Evolutionary conservation across 2,329 filamentous ascomycete species (phyloP), one percentile per base, ranked within the genome.

Genomic region (Sclerotinia minor): DNA sequence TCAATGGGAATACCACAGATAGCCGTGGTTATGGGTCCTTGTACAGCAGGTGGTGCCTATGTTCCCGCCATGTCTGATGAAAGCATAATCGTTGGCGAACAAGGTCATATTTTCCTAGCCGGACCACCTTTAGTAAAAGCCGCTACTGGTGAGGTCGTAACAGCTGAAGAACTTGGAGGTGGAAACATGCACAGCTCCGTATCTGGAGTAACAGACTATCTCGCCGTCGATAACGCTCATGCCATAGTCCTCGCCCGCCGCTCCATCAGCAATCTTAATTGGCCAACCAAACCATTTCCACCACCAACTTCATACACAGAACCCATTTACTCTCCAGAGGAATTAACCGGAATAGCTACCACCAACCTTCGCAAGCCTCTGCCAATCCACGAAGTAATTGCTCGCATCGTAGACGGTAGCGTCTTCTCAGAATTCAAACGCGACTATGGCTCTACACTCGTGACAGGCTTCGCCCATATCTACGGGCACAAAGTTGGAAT

Each of bases 31-130:
- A 97, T 99, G 94, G 94, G 94, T 0, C 92, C 94, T 54, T 99
- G 95, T 80, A 99, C 95, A 0, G 94, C 94, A 1, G 94, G 94
- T 63, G 94, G 94, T 59, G 94, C 94, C 32, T 98, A 99, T 78
- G 94, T 98, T 15, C 94, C 94, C 15, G 92, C 92, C 75, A 98
- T 99, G 94, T 94, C 91, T 69, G 95, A 98, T 78, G 95, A 98
- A 83, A 93, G 88, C 77, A 97, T 99, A 79, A 98, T 99, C 72
- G 95, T 98, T 50, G 88, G 92, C 76, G 90, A 94, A 64, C 94
- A 97, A 78, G 94, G 94, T n/a, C 94, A 96, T 73, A 97, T 99
- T 77, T 99, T 98, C 82, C 87, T 99, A 2, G 94, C 94, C 0
- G 95, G 94, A 0, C 94, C 94, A 24, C 94, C 95, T 0, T 84